Evolutionary conservation across 148 eudicot species (phyloP), one percentile per base, ranked within the genome.

Genomic region (Diospyros kaki): DNA sequence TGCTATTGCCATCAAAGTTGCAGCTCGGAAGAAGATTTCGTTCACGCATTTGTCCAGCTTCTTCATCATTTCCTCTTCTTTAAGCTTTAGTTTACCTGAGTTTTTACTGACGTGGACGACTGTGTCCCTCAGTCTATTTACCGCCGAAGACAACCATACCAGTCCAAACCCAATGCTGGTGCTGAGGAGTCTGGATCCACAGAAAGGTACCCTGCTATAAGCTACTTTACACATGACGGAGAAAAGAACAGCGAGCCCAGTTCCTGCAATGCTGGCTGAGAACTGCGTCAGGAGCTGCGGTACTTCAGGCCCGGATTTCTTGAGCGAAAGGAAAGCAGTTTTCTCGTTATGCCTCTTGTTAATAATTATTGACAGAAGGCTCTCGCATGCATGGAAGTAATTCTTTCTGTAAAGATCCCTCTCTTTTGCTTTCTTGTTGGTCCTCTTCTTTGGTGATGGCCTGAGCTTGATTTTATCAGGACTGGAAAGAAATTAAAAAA

Each of bases 241-340:
- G 76, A 91, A 86, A 46, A 91, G 80, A 52, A 93, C 87, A 48
- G 92, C 96, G 54, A 93, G 78, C 15, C 98, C 98, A 6, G 91
- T 85, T 41, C 98, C 98, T 1, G 98, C 91, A 13, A 93, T 91
- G 81, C 82, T 91, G 75, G 98, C 90, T 2, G 98, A 91, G 80
- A 85, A 83, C 55, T 86, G 92, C 11, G 87, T 93, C 72, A 93
- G 83, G 28, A 93, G 81, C 46, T 83, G 83, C 1, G 92, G 90
- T 51, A 93, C 74, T 58, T 87, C 89, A 9, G 91, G 86, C 40
- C 92, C 89, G 2, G 92, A 88, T 79, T 88, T 89, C 82, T 91
- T 91, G 74, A 93, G 73, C 4, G 87, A 79, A 48, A 61, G 79
- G 12, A 89, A 75, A 39, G 86, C 69, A 18, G 84, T 73, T 73